These are phyloP conservation scores for Aspergillus fumigatiaffinis DNA, from an alignment of 2,329 filamentous ascomycete species.

Conservation along the genomic window DNA sequence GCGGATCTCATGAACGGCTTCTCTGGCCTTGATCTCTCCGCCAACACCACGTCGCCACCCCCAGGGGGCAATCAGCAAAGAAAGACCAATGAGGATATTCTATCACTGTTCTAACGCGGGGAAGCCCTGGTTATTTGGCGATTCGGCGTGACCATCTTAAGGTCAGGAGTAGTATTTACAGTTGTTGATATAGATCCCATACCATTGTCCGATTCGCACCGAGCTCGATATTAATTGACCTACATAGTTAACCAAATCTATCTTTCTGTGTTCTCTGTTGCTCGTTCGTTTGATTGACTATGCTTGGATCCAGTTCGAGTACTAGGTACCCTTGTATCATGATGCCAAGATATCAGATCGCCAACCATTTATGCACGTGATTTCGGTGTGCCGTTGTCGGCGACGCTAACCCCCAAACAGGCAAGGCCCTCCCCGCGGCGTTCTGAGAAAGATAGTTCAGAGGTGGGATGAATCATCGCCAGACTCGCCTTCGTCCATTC, in stretches of 20 bases:
- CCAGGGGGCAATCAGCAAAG: conserved; percentile 30
- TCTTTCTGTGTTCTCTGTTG: neutral
- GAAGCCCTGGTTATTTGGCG: conserved; percentile 1
- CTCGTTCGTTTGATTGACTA: neutral
- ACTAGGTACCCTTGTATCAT: neutral
- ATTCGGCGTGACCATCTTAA: neutral
- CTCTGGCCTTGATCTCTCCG: conserved; percentile 71
- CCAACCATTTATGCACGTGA: conserved; percentile 17
- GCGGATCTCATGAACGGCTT: conserved; percentile 76
- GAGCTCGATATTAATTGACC: neutral
- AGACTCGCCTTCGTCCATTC: conserved; percentile 14
- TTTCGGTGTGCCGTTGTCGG: conserved; percentile 22
- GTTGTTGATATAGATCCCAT: neutral
- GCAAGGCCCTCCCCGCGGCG: conserved; percentile 15
- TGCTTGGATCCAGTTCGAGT: neutral
- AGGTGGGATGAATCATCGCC: neutral
- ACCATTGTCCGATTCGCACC: neutral
- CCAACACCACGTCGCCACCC: conserved; percentile 29
- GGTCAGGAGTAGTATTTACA: neutral
- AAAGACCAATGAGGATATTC: conserved; percentile 54
- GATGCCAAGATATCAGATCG: neutral
- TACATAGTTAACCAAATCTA: neutral
- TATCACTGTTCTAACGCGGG: conserved; percentile 49
- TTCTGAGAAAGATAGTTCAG: neutral
- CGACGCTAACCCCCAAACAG: conserved; percentile 18